These are phyloP conservation scores for Kluyveromyces sp. DNA, from an alignment of 1,139 yeast genomes.

Conservation along the genomic window DNA sequence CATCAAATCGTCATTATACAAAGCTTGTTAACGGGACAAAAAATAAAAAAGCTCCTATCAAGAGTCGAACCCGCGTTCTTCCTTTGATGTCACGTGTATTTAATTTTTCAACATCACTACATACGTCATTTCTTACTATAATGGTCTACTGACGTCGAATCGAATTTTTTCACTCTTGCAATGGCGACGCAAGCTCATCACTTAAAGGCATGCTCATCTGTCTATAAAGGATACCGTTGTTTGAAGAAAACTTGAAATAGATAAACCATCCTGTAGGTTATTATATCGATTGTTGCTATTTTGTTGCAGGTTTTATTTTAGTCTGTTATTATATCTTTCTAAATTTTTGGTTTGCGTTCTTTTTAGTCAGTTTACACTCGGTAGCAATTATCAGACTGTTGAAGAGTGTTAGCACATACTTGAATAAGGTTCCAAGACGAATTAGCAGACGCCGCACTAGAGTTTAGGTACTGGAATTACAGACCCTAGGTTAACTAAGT, in stretches of 20 bases:
- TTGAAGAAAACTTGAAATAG: too few relatives aligned
- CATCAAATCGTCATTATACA: too few relatives aligned
- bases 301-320: neutral
- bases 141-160: neutral
- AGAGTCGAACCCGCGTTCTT: conserved; percentile 1
- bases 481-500: too few relatives aligned
- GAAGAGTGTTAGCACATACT: neutral
- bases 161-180: neutral
- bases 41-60: neutral
- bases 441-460: neutral
- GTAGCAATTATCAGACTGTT: neutral
- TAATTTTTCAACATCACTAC: too few relatives aligned
- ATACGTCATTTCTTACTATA: neutral
- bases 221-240: neutral
- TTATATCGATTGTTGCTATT: too few relatives aligned
- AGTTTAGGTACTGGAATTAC: neutral
- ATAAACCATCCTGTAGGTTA: too few relatives aligned
- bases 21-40: neutral
- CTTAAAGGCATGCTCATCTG: neutral
- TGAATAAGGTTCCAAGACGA: neutral
- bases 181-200: neutral
- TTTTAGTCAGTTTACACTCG: neutral
- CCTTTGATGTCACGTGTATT: neutral
- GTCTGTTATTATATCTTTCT: neutral
- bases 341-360: neutral